Percentiles rank a stretch among this genome's conserved stretches.
These are phyloP conservation scores for Amoebophrya sp. DNA, from an alignment of 169 alveolate species.

Conservation along the genomic window DNA sequence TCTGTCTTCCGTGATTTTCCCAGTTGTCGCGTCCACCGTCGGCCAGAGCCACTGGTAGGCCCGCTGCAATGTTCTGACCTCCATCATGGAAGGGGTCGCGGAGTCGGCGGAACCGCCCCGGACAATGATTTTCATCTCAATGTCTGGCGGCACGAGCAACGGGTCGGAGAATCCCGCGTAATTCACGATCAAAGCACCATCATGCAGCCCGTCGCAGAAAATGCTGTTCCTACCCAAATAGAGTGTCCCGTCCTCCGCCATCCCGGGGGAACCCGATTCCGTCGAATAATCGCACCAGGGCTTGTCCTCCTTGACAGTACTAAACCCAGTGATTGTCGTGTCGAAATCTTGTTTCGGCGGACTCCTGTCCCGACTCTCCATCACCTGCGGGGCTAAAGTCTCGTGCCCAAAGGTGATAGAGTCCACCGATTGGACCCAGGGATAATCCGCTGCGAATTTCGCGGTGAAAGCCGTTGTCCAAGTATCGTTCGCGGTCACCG, in stretches of 20 bases:
- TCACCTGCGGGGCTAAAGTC: too few relatives aligned
- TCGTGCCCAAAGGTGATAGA: too few relatives aligned
- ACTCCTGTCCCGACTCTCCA: not conserved
- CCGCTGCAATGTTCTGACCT: not conserved
- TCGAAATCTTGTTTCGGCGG: not conserved
- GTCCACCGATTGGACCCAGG: too few relatives aligned
- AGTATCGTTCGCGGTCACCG: too few relatives aligned
- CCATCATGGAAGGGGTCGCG: not conserved
- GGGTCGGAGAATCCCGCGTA: constrained; percentile 18
- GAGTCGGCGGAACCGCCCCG: not conserved
- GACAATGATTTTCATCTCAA: not conserved
- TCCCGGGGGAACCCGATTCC: not conserved
- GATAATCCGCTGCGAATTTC: too few relatives aligned
- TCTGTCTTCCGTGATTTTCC: not conserved
- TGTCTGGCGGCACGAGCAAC: not conserved
- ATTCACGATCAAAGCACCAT: not conserved
- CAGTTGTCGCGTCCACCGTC: not conserved
- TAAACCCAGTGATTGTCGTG: not conserved
- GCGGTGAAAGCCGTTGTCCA: too few relatives aligned
- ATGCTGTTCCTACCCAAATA: not conserved
- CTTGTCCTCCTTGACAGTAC: not conserved
- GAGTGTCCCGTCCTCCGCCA: not conserved
- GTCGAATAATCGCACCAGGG: not conserved
- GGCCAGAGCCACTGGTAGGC: constrained; percentile 5
- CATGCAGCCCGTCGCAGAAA: constrained; percentile 11